Evolutionary conservation across 192 early-diverging fungal species (phyloP), one percentile per base, ranked within the genome.

Genomic region (Backusella australiensis): DNA sequence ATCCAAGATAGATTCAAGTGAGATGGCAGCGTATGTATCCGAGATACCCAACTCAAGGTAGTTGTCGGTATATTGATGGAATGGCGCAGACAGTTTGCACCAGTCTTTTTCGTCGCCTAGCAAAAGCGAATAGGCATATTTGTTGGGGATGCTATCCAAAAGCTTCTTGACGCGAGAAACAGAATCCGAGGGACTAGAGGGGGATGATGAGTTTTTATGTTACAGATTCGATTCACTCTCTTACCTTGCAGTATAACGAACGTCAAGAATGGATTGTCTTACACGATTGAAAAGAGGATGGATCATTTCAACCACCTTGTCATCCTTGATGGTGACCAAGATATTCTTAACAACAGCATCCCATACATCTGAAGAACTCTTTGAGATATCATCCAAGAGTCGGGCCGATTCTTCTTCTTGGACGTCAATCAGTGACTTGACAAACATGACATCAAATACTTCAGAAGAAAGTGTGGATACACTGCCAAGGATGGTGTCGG

Each of bases 131-230:
- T 74, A 42, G 3, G 80, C 67, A 26, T 70, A 7, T 14, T 77
- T 53, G 3, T 68, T 46, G 6, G 17, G 14, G 4, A 26, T 71
- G 5, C 19, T 35, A 76, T 49, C 17, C 15, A 74, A 56, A 39
- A 87, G 42, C 26, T 81, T 85, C 1, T 75, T 71, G 6, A 77
- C 82, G 6, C 84, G 81, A 34, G 77, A 71, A 9, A 80, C 85
- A 52, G 85, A 84, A 21, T 87, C 86, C 36, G 80, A 77, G 34
- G 88, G 86, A 72, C 88, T 89, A 72, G 63, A 38, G 6, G 26
- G 12, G 23, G 1, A 42, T 15, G 11, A 29, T 39, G 14, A 76
- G 44, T 39, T 41, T 34, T 49, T 12, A 39, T 39, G 8, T 3
- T 39, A 39, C 38, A 12, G 8, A 39, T 8, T 39, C 8, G 8